Evolutionary conservation across 352 stramenopile genomes (phyloP).

Genomic region (Pythium scleroteichum): DNA sequence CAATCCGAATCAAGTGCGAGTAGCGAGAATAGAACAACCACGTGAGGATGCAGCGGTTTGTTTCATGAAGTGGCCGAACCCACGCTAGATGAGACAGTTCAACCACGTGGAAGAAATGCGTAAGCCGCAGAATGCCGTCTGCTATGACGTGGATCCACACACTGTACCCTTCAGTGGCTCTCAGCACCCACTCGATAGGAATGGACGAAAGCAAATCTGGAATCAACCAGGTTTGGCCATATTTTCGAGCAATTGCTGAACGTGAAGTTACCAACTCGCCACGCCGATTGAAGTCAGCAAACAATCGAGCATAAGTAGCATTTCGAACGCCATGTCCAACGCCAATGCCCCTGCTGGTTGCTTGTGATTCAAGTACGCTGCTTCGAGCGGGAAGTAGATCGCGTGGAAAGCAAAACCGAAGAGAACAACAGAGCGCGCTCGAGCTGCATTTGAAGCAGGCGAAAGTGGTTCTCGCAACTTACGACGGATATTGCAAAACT

Average conservation of each 20-base stretch:
- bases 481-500: background rate
- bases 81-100: slow-evolving; percentile 9
- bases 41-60: slow-evolving; percentile 14
- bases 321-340: slow-evolving; percentile 8
- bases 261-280: slow-evolving; percentile 28
- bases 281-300: slow-evolving; percentile 28
- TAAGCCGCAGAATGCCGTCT: background rate
- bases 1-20: slow-evolving; percentile 29
- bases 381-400: slow-evolving; percentile 37
- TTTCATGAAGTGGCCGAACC: background rate
- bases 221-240: slow-evolving; percentile 29
- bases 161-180: background rate
- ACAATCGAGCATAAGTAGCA: slow-evolving; percentile 30
- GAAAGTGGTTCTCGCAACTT: slow-evolving; percentile 29
- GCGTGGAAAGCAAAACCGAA: slow-evolving; percentile 33
- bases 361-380: slow-evolving; percentile 33
- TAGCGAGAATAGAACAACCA: slow-evolving; percentile 42
- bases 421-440: slow-evolving; percentile 32
- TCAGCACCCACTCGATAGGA: slow-evolving; percentile 5
- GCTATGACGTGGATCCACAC: background rate
- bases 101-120: background rate
- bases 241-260: slow-evolving; percentile 28
- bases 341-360: background rate
- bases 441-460: slow-evolving; percentile 33
- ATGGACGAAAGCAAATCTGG: slow-evolving; percentile 26